These are phyloP conservation scores for Elsinoe arachidis DNA, from an alignment of 2,329 filamentous ascomycete species.

Conservation along the genomic window DNA sequence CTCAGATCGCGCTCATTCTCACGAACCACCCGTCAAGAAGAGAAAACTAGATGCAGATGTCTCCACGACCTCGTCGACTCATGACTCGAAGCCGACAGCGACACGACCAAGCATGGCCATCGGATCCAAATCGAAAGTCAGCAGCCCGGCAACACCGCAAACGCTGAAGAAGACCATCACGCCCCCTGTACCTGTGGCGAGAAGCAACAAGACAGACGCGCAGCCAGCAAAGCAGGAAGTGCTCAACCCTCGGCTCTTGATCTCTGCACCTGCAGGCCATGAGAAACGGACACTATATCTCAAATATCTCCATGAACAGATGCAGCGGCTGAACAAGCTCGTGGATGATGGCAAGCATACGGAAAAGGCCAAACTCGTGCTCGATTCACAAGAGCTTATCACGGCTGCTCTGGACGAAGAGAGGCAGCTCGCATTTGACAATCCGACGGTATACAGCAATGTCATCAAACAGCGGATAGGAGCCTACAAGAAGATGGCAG, in stretches of 20 bases:
- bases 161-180: constrained; percentile 16
- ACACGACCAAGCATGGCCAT: constrained; percentile 15
- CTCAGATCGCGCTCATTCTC: not conserved
- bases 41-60: constrained; percentile 23
- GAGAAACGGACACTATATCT: constrained; percentile 34
- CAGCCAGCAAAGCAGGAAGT: constrained; percentile 18
- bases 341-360: constrained; percentile 45
- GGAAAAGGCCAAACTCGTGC: constrained; percentile 45
- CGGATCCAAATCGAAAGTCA: not conserved
- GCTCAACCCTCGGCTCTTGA: constrained; percentile 60
- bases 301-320: constrained; percentile 56
- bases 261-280: constrained; percentile 37
- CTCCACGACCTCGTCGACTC: not conserved
- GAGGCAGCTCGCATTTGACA: constrained; percentile 60
- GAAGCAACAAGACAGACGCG: not conserved
- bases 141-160: not conserved
- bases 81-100: not conserved
- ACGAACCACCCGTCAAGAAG: constrained; percentile 21
- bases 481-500: constrained; percentile 64
- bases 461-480: constrained; percentile 74
- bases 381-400: constrained; percentile 60
- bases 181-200: constrained; percentile 13
- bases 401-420: constrained; percentile 67
- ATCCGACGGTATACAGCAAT: constrained; percentile 67
- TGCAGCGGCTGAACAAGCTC: constrained; percentile 58